These are phyloP conservation scores for Xerocomus brunneocitrinus DNA, from an alignment of 768 basidiomycete genomes.

Conservation along the genomic window DNA sequence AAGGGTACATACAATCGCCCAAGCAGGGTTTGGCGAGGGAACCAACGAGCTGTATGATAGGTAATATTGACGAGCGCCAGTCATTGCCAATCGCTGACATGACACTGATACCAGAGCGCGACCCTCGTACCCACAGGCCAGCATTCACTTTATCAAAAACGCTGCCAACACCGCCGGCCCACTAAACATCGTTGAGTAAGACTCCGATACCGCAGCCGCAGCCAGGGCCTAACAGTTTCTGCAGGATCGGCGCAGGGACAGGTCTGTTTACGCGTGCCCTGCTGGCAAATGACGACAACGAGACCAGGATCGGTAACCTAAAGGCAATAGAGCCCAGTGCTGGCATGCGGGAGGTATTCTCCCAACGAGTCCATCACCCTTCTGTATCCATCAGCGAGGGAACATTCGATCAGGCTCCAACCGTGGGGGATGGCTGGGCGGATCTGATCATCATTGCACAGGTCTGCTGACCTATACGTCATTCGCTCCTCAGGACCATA, in stretches of 20 bases:
- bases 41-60: conserved; percentile 73
- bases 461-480: conserved; percentile 33
- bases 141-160: conserved; percentile 56
- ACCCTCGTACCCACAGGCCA: conserved; percentile 72
- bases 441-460: conserved; percentile 78
- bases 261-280: conserved; percentile 87
- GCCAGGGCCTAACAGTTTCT: neutral
- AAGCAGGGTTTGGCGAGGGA: conserved; percentile 68
- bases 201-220: conserved; percentile 1
- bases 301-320: conserved; percentile 46
- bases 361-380: conserved; percentile 48
- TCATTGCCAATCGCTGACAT: neutral
- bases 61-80: conserved; percentile 27
- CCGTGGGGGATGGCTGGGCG: conserved; percentile 63
- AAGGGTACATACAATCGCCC: conserved; percentile 61
- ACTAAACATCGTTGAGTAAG: conserved; percentile 70
- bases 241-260: conserved; percentile 78
- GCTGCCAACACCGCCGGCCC: conserved; percentile 36
- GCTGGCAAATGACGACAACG: conserved; percentile 57
- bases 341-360: conserved; percentile 80
- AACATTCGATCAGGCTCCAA: conserved; percentile 57
- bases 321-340: conserved; percentile 78
- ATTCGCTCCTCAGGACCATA: neutral
- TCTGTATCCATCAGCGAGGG: conserved; percentile 57
- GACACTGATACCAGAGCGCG: conserved; percentile 43